These are phyloP conservation scores for Candida pseudoglaebosa DNA, from an alignment of 805 yeast genomes.

Conservation along the genomic window DNA sequence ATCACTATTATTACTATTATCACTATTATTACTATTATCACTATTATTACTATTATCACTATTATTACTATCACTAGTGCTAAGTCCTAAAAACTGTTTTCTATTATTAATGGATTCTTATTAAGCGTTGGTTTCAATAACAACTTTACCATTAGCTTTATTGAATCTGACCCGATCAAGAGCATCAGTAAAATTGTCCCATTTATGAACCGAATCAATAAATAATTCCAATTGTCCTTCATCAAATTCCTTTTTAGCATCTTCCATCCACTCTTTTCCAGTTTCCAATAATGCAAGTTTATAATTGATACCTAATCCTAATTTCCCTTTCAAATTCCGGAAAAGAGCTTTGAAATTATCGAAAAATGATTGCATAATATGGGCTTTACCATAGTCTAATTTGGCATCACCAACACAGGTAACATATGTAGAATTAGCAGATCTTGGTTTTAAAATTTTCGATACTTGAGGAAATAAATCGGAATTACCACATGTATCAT, in stretches of 20 bases:
- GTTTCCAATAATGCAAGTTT: background rate
- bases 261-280: constrained; percentile 15
- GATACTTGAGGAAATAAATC: constrained; percentile 44
- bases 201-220: constrained; percentile 51
- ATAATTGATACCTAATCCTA: constrained; percentile 2
- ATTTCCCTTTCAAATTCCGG: background rate
- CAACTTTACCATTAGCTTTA: constrained; percentile 63
- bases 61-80: no score
- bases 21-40: no score
- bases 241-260: constrained; percentile 37
- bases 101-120: no score
- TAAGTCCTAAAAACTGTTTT: no score
- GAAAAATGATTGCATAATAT: background rate
- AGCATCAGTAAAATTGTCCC: constrained; percentile 51
- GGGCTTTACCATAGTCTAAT: background rate
- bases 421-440: constrained; percentile 44
- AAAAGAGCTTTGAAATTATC: no score
- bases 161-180: constrained; percentile 43
- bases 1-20: no score
- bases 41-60: no score
- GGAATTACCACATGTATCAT: constrained; percentile 63
- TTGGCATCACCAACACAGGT: constrained; percentile 56
- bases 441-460: constrained; percentile 36
- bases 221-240: constrained; percentile 41
- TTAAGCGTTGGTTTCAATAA: constrained; percentile 30